Evolutionary conservation across 148 eudicot species (phyloP).

Genomic region (Rhododendron mucronatum): DNA sequence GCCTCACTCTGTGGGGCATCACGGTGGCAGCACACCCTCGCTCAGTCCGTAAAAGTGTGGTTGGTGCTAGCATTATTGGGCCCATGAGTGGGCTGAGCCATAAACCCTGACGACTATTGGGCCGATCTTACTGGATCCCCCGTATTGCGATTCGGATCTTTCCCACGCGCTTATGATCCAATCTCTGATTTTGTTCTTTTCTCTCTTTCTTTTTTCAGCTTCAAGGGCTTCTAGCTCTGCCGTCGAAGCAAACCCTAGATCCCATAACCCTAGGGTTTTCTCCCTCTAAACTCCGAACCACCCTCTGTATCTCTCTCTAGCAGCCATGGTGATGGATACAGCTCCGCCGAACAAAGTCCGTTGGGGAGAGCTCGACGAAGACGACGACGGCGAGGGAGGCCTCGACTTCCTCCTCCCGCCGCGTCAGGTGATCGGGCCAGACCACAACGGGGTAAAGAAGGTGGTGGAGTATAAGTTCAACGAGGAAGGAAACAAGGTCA

Average conservation of each 20-base stretch:
- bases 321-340: conserved; percentile 6
- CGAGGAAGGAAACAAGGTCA: conserved; percentile 65
- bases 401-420: conserved; percentile 58
- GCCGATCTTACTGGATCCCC: background rate
- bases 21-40: too few relatives aligned
- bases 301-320: background rate
- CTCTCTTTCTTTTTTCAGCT: background rate
- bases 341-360: conserved; percentile 31
- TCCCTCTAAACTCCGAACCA: background rate
- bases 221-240: background rate
- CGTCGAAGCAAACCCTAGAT: background rate
- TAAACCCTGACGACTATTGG: background rate
- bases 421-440: conserved; percentile 64
- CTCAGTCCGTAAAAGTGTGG: too few relatives aligned
- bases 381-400: conserved; percentile 53
- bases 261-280: background rate
- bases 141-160: background rate
- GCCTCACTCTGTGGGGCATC: too few relatives aligned
- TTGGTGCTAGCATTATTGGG: background rate
- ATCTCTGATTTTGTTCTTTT: background rate
- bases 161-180: background rate
- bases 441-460: conserved; percentile 58
- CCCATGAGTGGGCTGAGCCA: background rate
- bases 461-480: conserved; percentile 66
- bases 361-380: conserved; percentile 73